Evolutionary conservation across 805 yeast species (phyloP).

Genomic region (Metschnikowia arizonensis): DNA sequence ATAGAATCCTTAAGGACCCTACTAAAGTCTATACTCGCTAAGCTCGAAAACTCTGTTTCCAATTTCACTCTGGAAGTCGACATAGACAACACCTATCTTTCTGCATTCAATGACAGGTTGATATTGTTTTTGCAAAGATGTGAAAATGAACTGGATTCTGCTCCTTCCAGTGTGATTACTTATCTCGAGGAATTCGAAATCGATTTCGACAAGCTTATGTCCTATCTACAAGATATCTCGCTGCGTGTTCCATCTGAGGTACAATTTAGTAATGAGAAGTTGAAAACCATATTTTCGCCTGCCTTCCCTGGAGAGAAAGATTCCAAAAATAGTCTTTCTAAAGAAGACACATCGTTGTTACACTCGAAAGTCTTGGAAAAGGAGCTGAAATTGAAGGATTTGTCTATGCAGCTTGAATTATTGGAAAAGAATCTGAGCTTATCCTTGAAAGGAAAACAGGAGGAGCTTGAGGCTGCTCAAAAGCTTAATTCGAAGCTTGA

Average conservation of each 20-base stretch:
- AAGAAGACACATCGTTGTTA: neutral
- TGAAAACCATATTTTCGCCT: neutral
- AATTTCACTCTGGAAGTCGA: neutral
- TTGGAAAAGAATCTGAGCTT: slow-evolving; percentile 42
- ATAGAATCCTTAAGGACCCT: neutral
- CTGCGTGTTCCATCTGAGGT: neutral
- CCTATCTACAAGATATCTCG: neutral
- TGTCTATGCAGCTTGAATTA: slow-evolving; percentile 42
- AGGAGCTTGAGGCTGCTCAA: slow-evolving; percentile 18
- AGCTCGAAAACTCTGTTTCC: neutral
- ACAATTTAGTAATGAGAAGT: neutral
- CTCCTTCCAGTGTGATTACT: neutral
- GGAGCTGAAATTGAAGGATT: slow-evolving; percentile 34
- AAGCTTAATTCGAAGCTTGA: slow-evolving; percentile 9
- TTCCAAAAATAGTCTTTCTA: neutral
- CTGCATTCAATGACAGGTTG: slow-evolving; percentile 1
- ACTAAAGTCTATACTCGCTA: neutral
- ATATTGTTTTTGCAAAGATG: neutral
- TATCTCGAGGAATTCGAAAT: neutral
- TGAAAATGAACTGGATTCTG: neutral
- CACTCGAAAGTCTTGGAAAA: slow-evolving; percentile 10
- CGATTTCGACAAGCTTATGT: neutral
- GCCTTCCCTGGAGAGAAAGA: neutral
- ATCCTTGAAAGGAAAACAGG: slow-evolving; percentile 27
- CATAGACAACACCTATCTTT: neutral